Conservation (phyloP, 2,329 filamentous ascomycete genomes). For the Microsporum audouinii region DNA sequence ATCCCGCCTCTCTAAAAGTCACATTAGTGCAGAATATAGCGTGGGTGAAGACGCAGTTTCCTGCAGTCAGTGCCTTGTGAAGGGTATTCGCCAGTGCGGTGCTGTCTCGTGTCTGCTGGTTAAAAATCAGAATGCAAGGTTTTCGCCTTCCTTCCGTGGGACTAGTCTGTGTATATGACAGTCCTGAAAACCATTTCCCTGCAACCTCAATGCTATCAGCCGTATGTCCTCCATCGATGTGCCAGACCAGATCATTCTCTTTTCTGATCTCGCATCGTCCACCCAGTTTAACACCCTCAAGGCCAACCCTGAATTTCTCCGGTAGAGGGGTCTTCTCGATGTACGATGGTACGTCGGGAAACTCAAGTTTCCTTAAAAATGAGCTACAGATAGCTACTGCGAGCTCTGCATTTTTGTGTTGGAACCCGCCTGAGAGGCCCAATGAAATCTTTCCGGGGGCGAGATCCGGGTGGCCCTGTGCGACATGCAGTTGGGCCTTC, state of each 20-base stretch:
- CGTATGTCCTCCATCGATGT: constrained; percentile 81
- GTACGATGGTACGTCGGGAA: constrained; percentile 27
- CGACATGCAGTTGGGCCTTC: constrained; percentile 37
- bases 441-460: constrained; percentile 39
- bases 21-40: constrained; percentile 75
- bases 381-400: constrained; percentile 41
- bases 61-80: constrained; percentile 43
- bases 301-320: constrained; percentile 49
- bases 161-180: constrained; percentile 30
- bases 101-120: constrained; percentile 79
- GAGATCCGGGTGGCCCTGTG: constrained; percentile 39
- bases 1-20: constrained; percentile 51
- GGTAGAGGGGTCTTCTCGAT: constrained; percentile 41
- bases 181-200: constrained; percentile 60
- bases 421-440: constrained; percentile 51
- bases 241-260: constrained; percentile 55
- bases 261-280: constrained; percentile 65
- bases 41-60: constrained; percentile 49
- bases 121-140: constrained; percentile 65
- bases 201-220: constrained; percentile 68
- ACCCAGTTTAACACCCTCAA: constrained; percentile 56
- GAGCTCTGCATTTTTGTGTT: constrained; percentile 51
- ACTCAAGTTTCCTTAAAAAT: constrained; percentile 28
- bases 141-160: constrained; percentile 22
- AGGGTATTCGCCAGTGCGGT: constrained; percentile 52